A percentile compares a stretch with the other conserved stretches of the same genome.
phyloP scores from a whole-genome alignment of 257 asterid genomes.

The Solanum chiquidenum region DNA sequence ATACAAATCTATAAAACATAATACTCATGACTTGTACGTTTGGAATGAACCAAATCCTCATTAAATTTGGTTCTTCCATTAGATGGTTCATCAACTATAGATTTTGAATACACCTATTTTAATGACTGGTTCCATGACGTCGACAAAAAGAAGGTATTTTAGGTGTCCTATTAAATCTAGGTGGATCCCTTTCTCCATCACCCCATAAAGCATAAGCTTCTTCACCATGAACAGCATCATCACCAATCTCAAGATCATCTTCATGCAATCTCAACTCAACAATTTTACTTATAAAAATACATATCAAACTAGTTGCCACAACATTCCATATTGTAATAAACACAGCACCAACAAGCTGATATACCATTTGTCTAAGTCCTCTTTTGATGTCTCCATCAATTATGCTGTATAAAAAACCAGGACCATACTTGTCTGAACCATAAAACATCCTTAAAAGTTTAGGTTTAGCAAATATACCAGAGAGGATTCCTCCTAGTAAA shows the following conservation, averaged over 20 bases:
- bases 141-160: slow-evolving; percentile 38
- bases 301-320: slow-evolving; percentile 37
- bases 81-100: not conserved
- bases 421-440: not conserved
- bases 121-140: not conserved
- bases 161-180: slow-evolving; percentile 46
- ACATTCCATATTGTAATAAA: slow-evolving; percentile 43
- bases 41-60: not conserved
- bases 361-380: slow-evolving; percentile 37
- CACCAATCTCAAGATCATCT: slow-evolving; percentile 47
- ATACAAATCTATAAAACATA: not conserved
- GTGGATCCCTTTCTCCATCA: slow-evolving; percentile 37
- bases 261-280: slow-evolving; percentile 40
- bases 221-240: slow-evolving; percentile 49
- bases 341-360: slow-evolving; percentile 35
- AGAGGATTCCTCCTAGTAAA: slow-evolving; percentile 46
- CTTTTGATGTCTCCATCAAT: not conserved
- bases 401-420: slow-evolving; percentile 42
- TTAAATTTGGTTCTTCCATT: not conserved
- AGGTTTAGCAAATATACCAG: slow-evolving; percentile 60
- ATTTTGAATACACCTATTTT: not conserved
- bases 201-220: slow-evolving; percentile 59
- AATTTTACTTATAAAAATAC: slow-evolving; percentile 25
- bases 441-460: slow-evolving; percentile 22
- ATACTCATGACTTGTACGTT: no score